Percentiles rank a stretch among this genome's conserved stretches.
These are phyloP conservation scores for Lipomyces spencermartinsiae DNA, from an alignment of 805 yeast species.

Conservation along the genomic window DNA sequence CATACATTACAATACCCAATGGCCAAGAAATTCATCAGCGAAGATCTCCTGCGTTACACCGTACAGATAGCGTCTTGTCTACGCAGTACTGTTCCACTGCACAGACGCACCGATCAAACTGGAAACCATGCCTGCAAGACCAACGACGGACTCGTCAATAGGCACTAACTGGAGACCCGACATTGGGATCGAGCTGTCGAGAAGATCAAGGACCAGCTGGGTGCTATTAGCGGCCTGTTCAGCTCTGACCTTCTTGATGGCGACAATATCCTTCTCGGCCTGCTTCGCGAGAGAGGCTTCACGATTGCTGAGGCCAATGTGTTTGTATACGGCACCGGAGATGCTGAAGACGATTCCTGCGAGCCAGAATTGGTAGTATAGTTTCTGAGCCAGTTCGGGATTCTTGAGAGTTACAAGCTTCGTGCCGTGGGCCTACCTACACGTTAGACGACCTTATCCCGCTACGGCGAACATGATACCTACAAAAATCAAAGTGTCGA, in stretches of 20 bases:
- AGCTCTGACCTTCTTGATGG: slow-evolving; percentile 49
- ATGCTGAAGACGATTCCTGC: slow-evolving; percentile 70
- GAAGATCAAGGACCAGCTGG: slow-evolving; percentile 75
- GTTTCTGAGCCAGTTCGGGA: slow-evolving; percentile 56
- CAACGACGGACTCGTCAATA: slow-evolving; percentile 79
- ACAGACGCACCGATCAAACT: slow-evolving; percentile 68
- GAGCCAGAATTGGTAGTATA: slow-evolving; percentile 79
- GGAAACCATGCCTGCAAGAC: slow-evolving; percentile 83
- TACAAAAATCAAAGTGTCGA: slow-evolving; percentile 48
- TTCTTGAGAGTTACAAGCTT: slow-evolving; percentile 46
- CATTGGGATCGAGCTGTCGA: slow-evolving; percentile 78
- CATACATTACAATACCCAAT: neutral
- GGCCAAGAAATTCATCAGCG: slow-evolving; percentile 5
- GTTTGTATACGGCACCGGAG: slow-evolving; percentile 61
- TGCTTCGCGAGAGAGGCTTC: slow-evolving; percentile 44
- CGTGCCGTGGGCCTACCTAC: slow-evolving; percentile 59
- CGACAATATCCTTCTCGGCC: slow-evolving; percentile 50
- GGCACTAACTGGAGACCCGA: slow-evolving; percentile 66
- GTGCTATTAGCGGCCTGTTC: slow-evolving; percentile 59
- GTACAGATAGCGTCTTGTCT: neutral
- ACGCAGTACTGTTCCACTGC: slow-evolving; percentile 40
- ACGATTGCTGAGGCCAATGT: slow-evolving; percentile 53
- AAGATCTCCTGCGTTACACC: neutral
- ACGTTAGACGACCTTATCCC: neutral
- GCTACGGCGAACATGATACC: slow-evolving; percentile 29